Base-by-base conservation (phyloP, 2,329 filamentous ascomycete genomes). In the Paecilomyces sp. region DNA sequence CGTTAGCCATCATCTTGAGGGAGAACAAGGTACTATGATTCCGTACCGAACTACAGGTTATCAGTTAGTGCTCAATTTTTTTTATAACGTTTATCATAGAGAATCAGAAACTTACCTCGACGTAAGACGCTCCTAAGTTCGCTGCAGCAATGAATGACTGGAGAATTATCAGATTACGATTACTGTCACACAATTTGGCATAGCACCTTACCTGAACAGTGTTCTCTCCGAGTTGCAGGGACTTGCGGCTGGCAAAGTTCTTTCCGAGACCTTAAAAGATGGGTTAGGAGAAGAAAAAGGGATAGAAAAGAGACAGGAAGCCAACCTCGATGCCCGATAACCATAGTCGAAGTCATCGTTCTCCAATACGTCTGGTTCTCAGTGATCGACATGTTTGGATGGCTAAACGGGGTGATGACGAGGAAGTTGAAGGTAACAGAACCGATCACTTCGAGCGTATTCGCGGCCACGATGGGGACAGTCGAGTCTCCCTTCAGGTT, bases 391-490 rank as follows among this genome's bases (percentile, higher is more conserved):
- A 99, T 94, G 61, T 95, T 95, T 6, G 91, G 91, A 72, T 97
- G 94, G 18, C 87, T 84, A 76, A 99, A 99, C 0, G 94, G 93
- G 0, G 91, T 97, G 67, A 99, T 92, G 69, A 97, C 85, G 33
- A 96, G 79, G 72, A 97, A 97, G 74, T 97, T 97, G 81, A 99
- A 99, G 68, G 96, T 96, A 65, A 99, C 90, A 0, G 88, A 87
- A 15, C 94, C 95, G 65, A 99, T 97, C 9, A 97, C 88, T 61
- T 97, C 93, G 34, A 97, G 79, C 12, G 85, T 88, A 61, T 84
- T 90, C 36, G 88, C 87, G 33, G 90, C 90, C 69, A 97, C 83
- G 63, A 99, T 94, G 0, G 94, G 94, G 9, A 99, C 89, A 61
- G 89, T 93, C 41, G 96, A 85, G 70, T 97, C 94, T 22, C 92